Base-by-base conservation (phyloP, 192 early-diverging fungal genomes). In the Coemansia sp. region DNA sequence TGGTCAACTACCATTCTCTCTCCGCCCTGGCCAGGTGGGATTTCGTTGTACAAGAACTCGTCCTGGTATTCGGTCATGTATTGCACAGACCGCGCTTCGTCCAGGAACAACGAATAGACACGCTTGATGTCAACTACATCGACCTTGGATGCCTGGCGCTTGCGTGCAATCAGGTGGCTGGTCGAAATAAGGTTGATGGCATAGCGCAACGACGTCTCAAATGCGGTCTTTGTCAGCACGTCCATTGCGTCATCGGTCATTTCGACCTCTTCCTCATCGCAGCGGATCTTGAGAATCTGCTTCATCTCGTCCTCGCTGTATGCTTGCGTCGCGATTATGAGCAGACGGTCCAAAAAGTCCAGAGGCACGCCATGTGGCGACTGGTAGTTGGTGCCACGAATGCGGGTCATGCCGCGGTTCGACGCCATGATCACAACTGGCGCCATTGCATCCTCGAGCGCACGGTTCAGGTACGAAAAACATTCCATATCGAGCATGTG, bases 401-500 rank as follows among this genome's bases (percentile, higher is more conserved):
- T 98, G 58, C 84, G 86, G 13, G 95, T 91, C 66, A 96, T 91
- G 50, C 97, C 97, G 42, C 97, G 87, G 83, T 99, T 99, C 8
- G 97, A 96, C 13, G 97, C 97, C 94, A 99, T 96, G 59, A 99
- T 98, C 28, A 99, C 95, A 17, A 99, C 87, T 8, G 97, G 97
- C 3, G 97, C 95, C 88, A 97, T 85, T 36, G 89, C 87, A 66
- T 95, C 94, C 79, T 99, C 97, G 6, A 99, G 84, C 6, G 97
- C 97, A 22, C 96, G 87, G 72, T 99, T 99, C 52, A 99, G 70
- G 86, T 92, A 99, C 19, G 97, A 98, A 70, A 99, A 99, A 68
- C 96, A 99, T 74, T 99, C 97, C 76, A 99, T 98, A 53, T 99
- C 97, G 34, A 99, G 92, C 91, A 98, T 98, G 74, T 99, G 97